Conservation (phyloP, 2,329 filamentous ascomycete genomes). For the Aphanocladium album region DNA sequence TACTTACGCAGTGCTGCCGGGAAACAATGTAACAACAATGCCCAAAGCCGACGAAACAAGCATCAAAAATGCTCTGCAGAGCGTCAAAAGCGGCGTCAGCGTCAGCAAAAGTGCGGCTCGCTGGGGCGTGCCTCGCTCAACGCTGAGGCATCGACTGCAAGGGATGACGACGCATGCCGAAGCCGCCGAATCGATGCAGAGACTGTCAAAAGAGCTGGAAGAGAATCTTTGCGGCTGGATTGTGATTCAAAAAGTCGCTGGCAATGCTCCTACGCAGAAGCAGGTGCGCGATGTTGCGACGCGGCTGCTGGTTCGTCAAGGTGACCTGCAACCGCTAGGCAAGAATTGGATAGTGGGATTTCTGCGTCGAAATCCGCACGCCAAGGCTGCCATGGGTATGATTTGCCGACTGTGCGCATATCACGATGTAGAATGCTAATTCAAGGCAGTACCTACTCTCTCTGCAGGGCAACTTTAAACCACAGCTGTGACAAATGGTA, state of each 20-base stretch:
- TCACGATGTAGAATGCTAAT: no score
- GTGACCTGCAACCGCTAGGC: slow-evolving; percentile 7
- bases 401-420: no score
- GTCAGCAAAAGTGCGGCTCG: neutral
- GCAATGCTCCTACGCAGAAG: slow-evolving; percentile 4
- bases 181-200: neutral
- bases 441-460: no score
- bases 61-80: neutral
- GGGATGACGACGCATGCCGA: neutral
- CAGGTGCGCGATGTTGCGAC: slow-evolving; percentile 6
- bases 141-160: neutral
- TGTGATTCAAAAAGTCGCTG: neutral
- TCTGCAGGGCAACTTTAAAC: no score
- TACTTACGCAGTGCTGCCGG: neutral
- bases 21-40: neutral
- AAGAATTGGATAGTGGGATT: slow-evolving; percentile 14
- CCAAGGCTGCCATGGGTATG: neutral
- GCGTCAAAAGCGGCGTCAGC: neutral
- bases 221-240: slow-evolving; percentile 11
- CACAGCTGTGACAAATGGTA: no score
- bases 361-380: slow-evolving; percentile 6
- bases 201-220: slow-evolving; percentile 13
- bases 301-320: slow-evolving; percentile 3
- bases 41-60: neutral
- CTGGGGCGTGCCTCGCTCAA: neutral